A percentile compares a stretch with the other conserved stretches of the same genome.
Conservation (phyloP, 805 yeast genomes). For the Metschnikowia noctiluminum region DNA sequence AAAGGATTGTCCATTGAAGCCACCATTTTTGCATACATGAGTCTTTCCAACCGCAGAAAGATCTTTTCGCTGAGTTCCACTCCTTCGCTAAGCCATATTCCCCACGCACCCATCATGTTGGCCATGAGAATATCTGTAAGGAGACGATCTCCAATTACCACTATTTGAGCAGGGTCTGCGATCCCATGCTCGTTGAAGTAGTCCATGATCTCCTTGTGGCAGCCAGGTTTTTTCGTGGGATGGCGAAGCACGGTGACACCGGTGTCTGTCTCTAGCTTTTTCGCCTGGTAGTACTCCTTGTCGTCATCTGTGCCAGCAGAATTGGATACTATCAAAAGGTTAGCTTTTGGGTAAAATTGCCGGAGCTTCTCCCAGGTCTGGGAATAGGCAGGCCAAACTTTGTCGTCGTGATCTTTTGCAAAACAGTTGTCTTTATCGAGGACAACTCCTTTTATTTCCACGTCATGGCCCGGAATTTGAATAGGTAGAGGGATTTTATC, state of each 20-base stretch:
- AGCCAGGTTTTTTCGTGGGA: slow-evolving; percentile 78
- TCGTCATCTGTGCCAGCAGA: slow-evolving; percentile 92
- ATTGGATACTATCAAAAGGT: slow-evolving; percentile 77
- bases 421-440: slow-evolving; percentile 95
- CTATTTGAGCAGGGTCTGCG: slow-evolving; percentile 58
- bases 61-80: slow-evolving; percentile 52
- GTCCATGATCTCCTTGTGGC: slow-evolving; percentile 61
- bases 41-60: slow-evolving; percentile 54
- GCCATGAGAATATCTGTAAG: slow-evolving; percentile 94
- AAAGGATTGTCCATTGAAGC: slow-evolving; percentile 14
- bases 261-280: slow-evolving; percentile 53
- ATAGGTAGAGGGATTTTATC: slow-evolving; percentile 59
- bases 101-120: slow-evolving; percentile 83
- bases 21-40: slow-evolving; percentile 22
- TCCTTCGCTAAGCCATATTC: slow-evolving; percentile 82
- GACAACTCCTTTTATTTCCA: slow-evolving; percentile 66
- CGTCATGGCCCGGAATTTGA: slow-evolving; percentile 25
- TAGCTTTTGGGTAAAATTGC: slow-evolving; percentile 57
- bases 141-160: slow-evolving; percentile 85
- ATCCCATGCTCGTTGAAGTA: slow-evolving; percentile 51
- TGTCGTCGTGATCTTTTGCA: slow-evolving; percentile 76
- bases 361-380: slow-evolving; percentile 53
- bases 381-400: slow-evolving; percentile 72
- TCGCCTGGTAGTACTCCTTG: slow-evolving; percentile 54
- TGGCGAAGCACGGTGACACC: slow-evolving; percentile 73